These are phyloP conservation scores for Clitopilus passeckerianus DNA, from an alignment of 768 basidiomycete genomes.

Conservation along the genomic window DNA sequence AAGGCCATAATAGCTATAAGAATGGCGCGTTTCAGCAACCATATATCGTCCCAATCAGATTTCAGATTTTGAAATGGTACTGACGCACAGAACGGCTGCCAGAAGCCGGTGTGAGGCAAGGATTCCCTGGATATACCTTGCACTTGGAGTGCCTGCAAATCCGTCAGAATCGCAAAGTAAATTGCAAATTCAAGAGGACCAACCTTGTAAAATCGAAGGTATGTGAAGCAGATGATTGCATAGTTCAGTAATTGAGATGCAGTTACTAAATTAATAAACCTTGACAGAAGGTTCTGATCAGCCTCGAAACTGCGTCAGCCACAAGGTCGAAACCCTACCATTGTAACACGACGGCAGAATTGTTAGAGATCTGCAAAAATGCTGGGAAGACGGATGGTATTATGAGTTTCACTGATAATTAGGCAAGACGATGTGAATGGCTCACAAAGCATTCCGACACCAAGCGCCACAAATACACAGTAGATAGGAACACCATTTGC, in stretches of 20 bases:
- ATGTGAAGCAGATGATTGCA: conserved; percentile 42
- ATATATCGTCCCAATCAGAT: neutral
- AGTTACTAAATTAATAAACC: conserved; percentile 46
- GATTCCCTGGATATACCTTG: conserved; percentile 40
- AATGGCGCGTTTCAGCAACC: neutral
- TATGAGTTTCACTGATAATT: too few relatives aligned
- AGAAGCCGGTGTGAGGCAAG: conserved; percentile 39
- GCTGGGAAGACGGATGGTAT: conserved; percentile 18
- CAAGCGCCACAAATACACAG: conserved; percentile 40
- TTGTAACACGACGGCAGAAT: conserved; percentile 40
- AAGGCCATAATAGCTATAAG: conserved; percentile 38
- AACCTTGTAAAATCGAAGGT: conserved; percentile 42
- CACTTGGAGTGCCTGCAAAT: conserved; percentile 32
- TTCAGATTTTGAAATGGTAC: conserved; percentile 2
- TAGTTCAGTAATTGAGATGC: conserved; percentile 45
- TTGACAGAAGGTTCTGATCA: conserved; percentile 7
- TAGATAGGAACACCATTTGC: conserved; percentile 53
- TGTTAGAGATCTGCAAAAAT: conserved; percentile 46
- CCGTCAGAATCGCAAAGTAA: neutral
- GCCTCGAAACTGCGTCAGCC: neutral
- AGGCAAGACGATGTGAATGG: neutral
- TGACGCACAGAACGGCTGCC: conserved; percentile 49
- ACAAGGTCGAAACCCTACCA: conserved; percentile 26
- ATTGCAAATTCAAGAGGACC: conserved; percentile 4
- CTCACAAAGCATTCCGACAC: conserved; percentile 31